Evolutionary conservation across 345 rosid genomes (phyloP).

Genomic region (Salix arbutifolia): DNA sequence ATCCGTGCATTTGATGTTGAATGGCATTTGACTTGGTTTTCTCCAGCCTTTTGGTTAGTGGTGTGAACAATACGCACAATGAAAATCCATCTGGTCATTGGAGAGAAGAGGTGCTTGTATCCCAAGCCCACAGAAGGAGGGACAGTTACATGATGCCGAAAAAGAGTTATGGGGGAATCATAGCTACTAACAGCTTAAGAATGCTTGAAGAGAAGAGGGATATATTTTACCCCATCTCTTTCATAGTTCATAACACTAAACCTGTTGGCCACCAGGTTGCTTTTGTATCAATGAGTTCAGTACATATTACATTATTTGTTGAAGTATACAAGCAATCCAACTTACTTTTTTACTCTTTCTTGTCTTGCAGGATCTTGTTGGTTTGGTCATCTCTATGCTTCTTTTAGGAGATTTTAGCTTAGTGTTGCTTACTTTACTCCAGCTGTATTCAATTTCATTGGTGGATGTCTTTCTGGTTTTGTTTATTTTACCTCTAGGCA

Average conservation of each 20-base stretch:
- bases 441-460: slow-evolving; percentile 90
- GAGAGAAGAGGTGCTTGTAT: slow-evolving; percentile 44
- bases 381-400: slow-evolving; percentile 91
- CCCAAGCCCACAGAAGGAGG: slow-evolving; percentile 36
- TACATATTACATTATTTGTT: neutral
- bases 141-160: slow-evolving; percentile 49
- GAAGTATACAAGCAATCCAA: neutral
- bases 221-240: slow-evolving; percentile 78
- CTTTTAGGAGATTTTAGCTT: slow-evolving; percentile 98
- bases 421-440: slow-evolving; percentile 95
- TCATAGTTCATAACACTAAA: slow-evolving; percentile 85
- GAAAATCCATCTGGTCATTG: slow-evolving; percentile 37
- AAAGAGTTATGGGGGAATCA: slow-evolving; percentile 53
- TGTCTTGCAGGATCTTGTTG: slow-evolving; percentile 87
- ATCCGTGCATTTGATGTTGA: neutral
- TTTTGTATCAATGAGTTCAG: neutral
- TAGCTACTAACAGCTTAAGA: slow-evolving; percentile 68
- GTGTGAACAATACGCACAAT: slow-evolving; percentile 33
- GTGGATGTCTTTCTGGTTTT: slow-evolving; percentile 73
- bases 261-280: slow-evolving; percentile 98
- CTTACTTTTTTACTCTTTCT: neutral
- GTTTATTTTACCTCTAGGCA: slow-evolving; percentile 84
- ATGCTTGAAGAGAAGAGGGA: slow-evolving; percentile 86
- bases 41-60: slow-evolving; percentile 24
- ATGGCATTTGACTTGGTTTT: slow-evolving; percentile 25